These are phyloP conservation scores for Candida taoyuanica DNA, from an alignment of 805 yeast genomes.

Conservation along the genomic window DNA sequence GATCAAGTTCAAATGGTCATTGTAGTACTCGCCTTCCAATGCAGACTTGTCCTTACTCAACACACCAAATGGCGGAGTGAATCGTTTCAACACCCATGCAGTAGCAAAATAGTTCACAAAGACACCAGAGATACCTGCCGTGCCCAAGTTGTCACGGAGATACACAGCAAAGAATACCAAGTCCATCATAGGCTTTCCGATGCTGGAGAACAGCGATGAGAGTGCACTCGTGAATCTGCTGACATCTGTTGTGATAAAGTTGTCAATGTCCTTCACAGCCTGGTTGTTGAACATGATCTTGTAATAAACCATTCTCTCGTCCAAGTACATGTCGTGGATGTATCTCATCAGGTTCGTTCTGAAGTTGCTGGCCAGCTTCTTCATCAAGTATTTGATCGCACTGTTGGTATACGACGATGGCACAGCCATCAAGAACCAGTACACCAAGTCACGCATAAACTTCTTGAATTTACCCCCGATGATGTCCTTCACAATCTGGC, in stretches of 20 bases:
- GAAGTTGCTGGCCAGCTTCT: conserved; percentile 74
- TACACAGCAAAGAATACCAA: conserved; percentile 79
- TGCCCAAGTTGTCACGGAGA: conserved; percentile 79
- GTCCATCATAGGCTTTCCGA: conserved; percentile 91
- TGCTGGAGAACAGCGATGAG: conserved; percentile 76
- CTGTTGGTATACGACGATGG: conserved; percentile 93
- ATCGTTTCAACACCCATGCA: conserved; percentile 64
- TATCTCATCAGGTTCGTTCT: conserved; percentile 80
- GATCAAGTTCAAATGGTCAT: conserved; percentile 78
- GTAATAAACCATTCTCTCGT: conserved; percentile 75
- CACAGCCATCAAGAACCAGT: conserved; percentile 86
- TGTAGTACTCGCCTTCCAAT: conserved; percentile 85
- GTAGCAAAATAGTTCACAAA: conserved; percentile 76
- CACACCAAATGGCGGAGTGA: conserved; percentile 83
- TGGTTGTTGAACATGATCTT: conserved; percentile 55
- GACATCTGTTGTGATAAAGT: conserved; percentile 79
- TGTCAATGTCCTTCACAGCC: conserved; percentile 64
- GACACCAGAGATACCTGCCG: conserved; percentile 79
- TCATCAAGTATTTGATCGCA: conserved; percentile 76
- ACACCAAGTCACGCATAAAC: conserved; percentile 69
- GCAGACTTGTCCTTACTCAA: conserved; percentile 68
- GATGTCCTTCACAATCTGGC: conserved; percentile 85
- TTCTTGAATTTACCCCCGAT: conserved; percentile 75
- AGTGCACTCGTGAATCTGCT: conserved; percentile 75
- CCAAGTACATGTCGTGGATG: conserved; percentile 86